Evolutionary conservation across 208 protist species (phyloP).

Genomic region (Endotrypanum monterogeii): DNA sequence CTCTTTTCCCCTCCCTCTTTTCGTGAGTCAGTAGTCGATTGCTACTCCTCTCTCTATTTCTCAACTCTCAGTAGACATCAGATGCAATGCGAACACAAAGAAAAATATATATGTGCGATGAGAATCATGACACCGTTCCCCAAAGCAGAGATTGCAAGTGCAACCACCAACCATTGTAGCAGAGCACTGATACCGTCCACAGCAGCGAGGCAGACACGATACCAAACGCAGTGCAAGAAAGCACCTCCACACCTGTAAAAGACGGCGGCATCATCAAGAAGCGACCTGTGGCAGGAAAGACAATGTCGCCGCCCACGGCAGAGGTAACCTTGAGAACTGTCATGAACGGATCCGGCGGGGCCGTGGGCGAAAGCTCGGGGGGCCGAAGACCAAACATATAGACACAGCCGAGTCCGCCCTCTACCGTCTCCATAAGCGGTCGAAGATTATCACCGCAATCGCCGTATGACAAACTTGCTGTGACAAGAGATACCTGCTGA

Average conservation of each 20-base stretch:
- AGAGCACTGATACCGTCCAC: slow-evolving; percentile 64
- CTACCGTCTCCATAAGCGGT: slow-evolving; percentile 58
- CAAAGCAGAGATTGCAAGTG: slow-evolving; percentile 68
- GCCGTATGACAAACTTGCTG: slow-evolving; percentile 29
- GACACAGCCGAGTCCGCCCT: slow-evolving; percentile 57
- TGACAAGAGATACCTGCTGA: slow-evolving; percentile 43
- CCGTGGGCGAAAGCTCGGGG: slow-evolving; percentile 11
- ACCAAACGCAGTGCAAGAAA: slow-evolving; percentile 63
- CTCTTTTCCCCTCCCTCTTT: background rate
- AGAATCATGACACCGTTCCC: slow-evolving; percentile 40
- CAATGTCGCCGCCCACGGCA: slow-evolving; percentile 1
- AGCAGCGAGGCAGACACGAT: slow-evolving; percentile 63
- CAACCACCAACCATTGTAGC: slow-evolving; percentile 75
- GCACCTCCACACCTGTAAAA: slow-evolving; percentile 52
- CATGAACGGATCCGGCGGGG: slow-evolving; percentile 15
- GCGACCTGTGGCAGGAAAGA: background rate
- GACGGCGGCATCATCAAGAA: slow-evolving; percentile 18
- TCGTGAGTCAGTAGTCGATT: too few species aligned
- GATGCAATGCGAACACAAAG: background rate
- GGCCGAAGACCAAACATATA: slow-evolving; percentile 40
- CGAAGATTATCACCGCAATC: slow-evolving; percentile 22
- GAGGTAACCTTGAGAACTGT: slow-evolving; percentile 24
- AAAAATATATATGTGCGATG: background rate
- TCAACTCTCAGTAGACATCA: background rate
- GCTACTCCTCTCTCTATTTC: background rate